phyloP scores from a whole-genome alignment of 2,329 filamentous ascomycete genomes.

The Escovopsis weberi region DNA sequence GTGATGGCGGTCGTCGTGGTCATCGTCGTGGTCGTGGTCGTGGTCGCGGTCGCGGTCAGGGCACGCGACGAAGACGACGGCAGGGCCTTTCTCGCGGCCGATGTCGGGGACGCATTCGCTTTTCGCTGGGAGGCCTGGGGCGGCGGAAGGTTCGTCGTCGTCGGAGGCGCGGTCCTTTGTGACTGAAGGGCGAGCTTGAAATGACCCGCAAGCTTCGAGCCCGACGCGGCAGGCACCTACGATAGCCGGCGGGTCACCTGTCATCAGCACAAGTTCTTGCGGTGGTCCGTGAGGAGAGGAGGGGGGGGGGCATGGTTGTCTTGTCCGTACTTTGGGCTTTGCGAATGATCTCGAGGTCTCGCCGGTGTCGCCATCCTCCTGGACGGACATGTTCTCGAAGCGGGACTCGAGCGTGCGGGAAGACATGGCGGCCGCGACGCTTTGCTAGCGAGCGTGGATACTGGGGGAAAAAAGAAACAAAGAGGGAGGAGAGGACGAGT shows the following conservation, averaged over 20 bases:
- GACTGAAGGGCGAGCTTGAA: slow-evolving; percentile 77
- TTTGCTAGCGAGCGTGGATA: background rate
- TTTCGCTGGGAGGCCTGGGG: slow-evolving; percentile 49
- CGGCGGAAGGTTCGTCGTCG: slow-evolving; percentile 53
- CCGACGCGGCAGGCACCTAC: slow-evolving; percentile 10
- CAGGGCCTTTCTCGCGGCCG: slow-evolving; percentile 29
- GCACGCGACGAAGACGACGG: slow-evolving; percentile 24
- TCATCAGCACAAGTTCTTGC: background rate
- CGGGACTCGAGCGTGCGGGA: slow-evolving; percentile 68
- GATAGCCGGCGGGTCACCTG: background rate
- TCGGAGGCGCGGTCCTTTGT: slow-evolving; percentile 51
- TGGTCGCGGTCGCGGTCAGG: background rate
- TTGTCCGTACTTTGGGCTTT: slow-evolving; percentile 57
- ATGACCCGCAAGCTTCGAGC: slow-evolving; percentile 59
- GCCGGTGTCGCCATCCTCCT: slow-evolving; percentile 66
- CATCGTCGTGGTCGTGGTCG: slow-evolving; percentile 15
- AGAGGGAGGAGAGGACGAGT: background rate
- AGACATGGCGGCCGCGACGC: slow-evolving; percentile 38
- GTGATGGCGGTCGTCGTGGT: too few species aligned
- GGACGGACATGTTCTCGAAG: slow-evolving; percentile 79
- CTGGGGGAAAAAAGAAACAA: background rate
- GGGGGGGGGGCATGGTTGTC: too few species aligned
- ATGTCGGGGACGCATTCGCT: slow-evolving; percentile 32
- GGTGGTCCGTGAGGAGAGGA: background rate
- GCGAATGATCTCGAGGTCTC: slow-evolving; percentile 41